Percentiles rank a stretch among this genome's conserved stretches.
phyloP scores from a whole-genome alignment of 176 grass and related monocot species.

The Zea mays region Zm-B73-REFERENCE-NAM-5.0 NC_050103.1:178010501-178011000 shows the following conservation, averaged over 20 bases:
- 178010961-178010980: slow-evolving; percentile 49
- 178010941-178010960: slow-evolving; percentile 61
- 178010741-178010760: slow-evolving; percentile 55
- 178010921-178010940: slow-evolving; percentile 73
- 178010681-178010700: too few relatives aligned
- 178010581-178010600: slow-evolving; percentile 20
- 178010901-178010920: slow-evolving; percentile 67
- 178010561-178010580: slow-evolving; percentile 12
- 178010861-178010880: slow-evolving; percentile 87
- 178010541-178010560: slow-evolving; percentile 32
- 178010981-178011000: slow-evolving; percentile 58
- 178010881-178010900: slow-evolving; percentile 60
- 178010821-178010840: slow-evolving; percentile 95
- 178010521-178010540: slow-evolving; percentile 46
- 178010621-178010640: neutral
- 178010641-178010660: too few relatives aligned
- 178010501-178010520: slow-evolving; percentile 60
- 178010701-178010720: slow-evolving; percentile 16
- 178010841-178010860: slow-evolving; percentile 60
- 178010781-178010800: slow-evolving; percentile 85
- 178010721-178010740: slow-evolving; percentile 24
- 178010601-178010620: neutral
- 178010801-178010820: slow-evolving; percentile 87
- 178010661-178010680: too few relatives aligned
- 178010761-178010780: slow-evolving; percentile 91